phyloP scores from a whole-genome alignment of 129 eudicot species.

The Pseudognaphalium luteoalbum region DNA sequence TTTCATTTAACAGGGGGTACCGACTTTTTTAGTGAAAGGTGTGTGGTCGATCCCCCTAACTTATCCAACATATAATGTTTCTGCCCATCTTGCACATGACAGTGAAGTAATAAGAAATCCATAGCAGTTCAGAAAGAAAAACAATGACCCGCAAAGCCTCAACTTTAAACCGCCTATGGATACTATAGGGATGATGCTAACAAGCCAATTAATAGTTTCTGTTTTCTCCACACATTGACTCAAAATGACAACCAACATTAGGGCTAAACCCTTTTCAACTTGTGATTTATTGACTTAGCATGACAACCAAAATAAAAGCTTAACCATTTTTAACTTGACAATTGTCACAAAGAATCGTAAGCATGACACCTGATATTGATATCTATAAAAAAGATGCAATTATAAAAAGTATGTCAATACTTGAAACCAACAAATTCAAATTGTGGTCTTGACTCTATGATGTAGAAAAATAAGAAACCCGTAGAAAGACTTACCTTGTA shows the following conservation, averaged over 20 bases:
- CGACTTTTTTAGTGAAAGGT: too few species aligned
- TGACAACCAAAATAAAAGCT: not conserved
- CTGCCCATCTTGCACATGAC: too few species aligned
- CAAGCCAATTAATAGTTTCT: not conserved
- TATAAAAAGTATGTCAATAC: not conserved
- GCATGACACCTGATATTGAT: not conserved
- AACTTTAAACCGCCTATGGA: not conserved
- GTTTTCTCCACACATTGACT: constrained; percentile 1
- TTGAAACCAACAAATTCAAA: not conserved
- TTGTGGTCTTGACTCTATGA: not conserved
- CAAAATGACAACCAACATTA: not conserved
- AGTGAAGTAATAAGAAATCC: too few species aligned
- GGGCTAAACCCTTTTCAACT: too few species aligned
- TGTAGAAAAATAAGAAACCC: constrained; percentile 7
- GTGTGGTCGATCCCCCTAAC: too few species aligned
- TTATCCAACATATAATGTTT: too few species aligned
- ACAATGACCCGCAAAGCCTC: constrained; percentile 1
- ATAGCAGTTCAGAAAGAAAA: too few species aligned
- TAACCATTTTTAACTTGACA: too few species aligned
- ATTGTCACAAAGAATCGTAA: not conserved
- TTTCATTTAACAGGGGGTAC: too few species aligned
- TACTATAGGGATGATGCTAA: not conserved
- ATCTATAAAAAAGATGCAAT: not conserved
- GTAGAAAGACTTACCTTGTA: too few species aligned
- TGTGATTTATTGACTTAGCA: not conserved